These are phyloP conservation scores for Aspergillus sp. DNA, from an alignment of 2,329 filamentous ascomycete genomes.

Conservation along the genomic window DNA sequence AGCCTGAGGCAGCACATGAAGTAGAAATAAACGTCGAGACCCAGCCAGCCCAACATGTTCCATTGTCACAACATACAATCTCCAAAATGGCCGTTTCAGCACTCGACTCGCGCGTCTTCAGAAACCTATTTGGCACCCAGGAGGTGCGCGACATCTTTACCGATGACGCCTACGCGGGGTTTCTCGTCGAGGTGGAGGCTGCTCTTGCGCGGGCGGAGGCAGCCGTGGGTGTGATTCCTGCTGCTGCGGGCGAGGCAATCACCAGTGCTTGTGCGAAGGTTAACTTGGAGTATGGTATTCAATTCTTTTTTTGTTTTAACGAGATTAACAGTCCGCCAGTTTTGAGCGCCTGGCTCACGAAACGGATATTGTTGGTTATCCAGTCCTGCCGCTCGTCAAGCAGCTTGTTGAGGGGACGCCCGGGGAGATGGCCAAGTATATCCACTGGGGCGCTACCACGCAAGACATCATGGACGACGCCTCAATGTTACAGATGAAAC, in stretches of 20 bases:
- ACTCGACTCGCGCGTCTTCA: constrained; percentile 53
- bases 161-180: constrained; percentile 5
- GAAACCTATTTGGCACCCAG: constrained; percentile 53
- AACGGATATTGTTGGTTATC: constrained; percentile 57
- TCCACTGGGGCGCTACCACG: constrained; percentile 60
- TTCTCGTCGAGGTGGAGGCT: constrained; percentile 48
- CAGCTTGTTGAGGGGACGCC: constrained; percentile 43
- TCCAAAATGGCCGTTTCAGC: constrained; percentile 5
- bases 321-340: not conserved
- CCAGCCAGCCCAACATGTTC: not conserved
- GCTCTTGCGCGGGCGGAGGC: constrained; percentile 54
- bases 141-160: constrained; percentile 43
- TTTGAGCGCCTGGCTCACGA: constrained; percentile 42
- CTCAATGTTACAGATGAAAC: constrained; percentile 51
- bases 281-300: not conserved
- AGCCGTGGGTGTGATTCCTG: constrained; percentile 48
- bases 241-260: constrained; percentile 33
- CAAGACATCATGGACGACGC: constrained; percentile 59
- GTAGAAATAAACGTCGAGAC: not conserved
- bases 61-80: not conserved
- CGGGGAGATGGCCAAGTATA: constrained; percentile 39
- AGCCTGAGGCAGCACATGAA: not conserved
- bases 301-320: not conserved
- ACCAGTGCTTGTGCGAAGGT: constrained; percentile 38
- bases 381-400: constrained; percentile 51